Base-by-base conservation (phyloP, 345 rosid species). In the Cardamine resedifolia region DNA sequence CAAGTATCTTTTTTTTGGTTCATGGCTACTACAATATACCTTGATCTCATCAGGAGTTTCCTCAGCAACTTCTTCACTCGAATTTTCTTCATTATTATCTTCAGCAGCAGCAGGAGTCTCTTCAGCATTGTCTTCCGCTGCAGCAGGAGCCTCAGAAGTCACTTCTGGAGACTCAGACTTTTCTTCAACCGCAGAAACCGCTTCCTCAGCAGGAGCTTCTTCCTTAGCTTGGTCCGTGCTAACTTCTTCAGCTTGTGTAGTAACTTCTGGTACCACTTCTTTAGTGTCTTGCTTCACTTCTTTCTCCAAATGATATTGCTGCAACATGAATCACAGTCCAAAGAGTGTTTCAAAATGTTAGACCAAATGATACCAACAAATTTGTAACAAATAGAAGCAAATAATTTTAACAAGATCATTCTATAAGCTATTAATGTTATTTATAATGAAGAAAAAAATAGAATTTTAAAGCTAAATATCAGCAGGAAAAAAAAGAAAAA, bases 271-370 rank as follows among this genome's bases (percentile, higher is more conserved):
- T 64, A 68, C 86, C 39, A 60, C 83, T 52, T 82, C 87, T 66
- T 84, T 74, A 16, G 69, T 81, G 53, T 73, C 84, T 58, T 73
- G 64, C 75, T 85, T 86, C 77, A 66, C 86, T 36, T 84, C 97
- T 80, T 89, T 83, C 67, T 80, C 88, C 86, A 94, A 75, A 18
- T 79, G 66, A 79, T 94, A 94, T 78, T 91, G 90, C 97, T 91
- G 75, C 59, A 72, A 34, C 14, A 43, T 65, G 39, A 77, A 70
- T 20, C 23, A 80, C 55, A 16, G 44, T 5, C 31, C 64, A 44
- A 10, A 23, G 14, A 57, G 1, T 43, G 45, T 44, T 31, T 34
- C 14, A 26, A 31, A 18, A 16, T 39, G 27, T 73, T 57, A 38
- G 33, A 36, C 60, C 64, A 48, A 23, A 36, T 28, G 30, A 24